phyloP scores from a whole-genome alignment of 306 rosid species.

The Echinosophora koreensis region DNA sequence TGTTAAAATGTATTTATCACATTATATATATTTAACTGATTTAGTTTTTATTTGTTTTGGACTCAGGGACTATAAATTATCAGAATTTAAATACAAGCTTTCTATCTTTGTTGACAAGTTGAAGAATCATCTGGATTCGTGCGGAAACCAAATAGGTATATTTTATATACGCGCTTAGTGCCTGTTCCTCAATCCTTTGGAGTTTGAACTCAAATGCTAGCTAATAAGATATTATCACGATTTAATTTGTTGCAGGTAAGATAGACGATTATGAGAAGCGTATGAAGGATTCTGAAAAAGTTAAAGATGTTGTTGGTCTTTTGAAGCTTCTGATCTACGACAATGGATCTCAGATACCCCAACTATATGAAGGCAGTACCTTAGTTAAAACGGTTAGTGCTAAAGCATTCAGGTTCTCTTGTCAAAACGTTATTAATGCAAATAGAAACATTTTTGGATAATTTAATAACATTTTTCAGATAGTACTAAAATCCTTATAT shows the following conservation, averaged over 20 bases:
- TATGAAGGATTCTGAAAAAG: conserved; percentile 30
- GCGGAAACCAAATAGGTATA: conserved; percentile 44
- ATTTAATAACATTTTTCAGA: no score
- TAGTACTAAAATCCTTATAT: no score
- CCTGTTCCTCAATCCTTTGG: background rate
- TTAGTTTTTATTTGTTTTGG: background rate
- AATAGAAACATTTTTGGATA: no score
- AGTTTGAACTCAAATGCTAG: background rate
- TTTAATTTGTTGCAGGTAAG: conserved; percentile 30
- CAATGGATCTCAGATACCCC: conserved; percentile 10
- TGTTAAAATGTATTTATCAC: no score
- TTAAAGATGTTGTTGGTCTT: conserved; percentile 45
- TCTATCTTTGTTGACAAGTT: background rate
- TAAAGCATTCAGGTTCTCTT: background rate
- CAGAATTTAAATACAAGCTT: conserved; percentile 30
- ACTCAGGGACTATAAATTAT: conserved; percentile 39
- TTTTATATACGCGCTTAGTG: background rate
- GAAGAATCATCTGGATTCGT: conserved; percentile 18
- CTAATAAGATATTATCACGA: background rate
- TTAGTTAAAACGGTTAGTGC: conserved; percentile 13
- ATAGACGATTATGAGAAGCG: conserved; percentile 32
- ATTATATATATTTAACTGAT: no score
- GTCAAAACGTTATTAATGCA: no score
- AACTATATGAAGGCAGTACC: conserved; percentile 41
- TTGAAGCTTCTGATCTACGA: conserved; percentile 45